Evolutionary conservation across 306 rosid genomes (phyloP).

Genomic region (Quercus mongolica): DNA sequence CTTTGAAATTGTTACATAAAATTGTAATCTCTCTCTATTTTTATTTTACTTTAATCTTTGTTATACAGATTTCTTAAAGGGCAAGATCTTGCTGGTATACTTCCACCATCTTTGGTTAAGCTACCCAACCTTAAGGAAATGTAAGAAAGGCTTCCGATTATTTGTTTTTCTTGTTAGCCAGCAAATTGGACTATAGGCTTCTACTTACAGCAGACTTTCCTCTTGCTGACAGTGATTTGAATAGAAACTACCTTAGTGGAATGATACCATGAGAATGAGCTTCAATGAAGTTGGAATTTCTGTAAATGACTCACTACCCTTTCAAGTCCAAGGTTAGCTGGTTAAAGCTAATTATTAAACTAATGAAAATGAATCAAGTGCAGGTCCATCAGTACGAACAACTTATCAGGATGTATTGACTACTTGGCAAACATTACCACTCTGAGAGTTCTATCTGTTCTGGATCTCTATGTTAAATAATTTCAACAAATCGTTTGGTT

Average conservation of each 20-base stretch:
- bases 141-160: conserved; percentile 13
- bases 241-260: conserved; percentile 27
- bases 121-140: conserved; percentile 24
- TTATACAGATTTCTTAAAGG: not conserved
- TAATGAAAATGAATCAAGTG: not conserved
- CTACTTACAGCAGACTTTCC: not conserved
- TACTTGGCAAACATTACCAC: conserved; percentile 25
- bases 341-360: not conserved
- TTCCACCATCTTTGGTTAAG: conserved; percentile 25
- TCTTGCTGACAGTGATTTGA: conserved; percentile 15
- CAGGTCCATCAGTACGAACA: conserved; percentile 23
- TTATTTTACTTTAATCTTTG: not conserved
- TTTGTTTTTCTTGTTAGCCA: not conserved
- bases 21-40: not conserved
- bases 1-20: not conserved
- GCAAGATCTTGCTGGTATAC: conserved; percentile 34
- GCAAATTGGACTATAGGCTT: not conserved
- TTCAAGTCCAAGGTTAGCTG: not conserved
- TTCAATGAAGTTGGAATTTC: conserved; percentile 22
- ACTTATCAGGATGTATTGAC: conserved; percentile 18
- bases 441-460: conserved; percentile 5
- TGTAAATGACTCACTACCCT: conserved; percentile 12
- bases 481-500: not conserved
- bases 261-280: conserved; percentile 30
- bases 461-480: not conserved